phyloP scores from a whole-genome alignment of 352 stramenopile species.

The Globisporangium okanoganense region DNA sequence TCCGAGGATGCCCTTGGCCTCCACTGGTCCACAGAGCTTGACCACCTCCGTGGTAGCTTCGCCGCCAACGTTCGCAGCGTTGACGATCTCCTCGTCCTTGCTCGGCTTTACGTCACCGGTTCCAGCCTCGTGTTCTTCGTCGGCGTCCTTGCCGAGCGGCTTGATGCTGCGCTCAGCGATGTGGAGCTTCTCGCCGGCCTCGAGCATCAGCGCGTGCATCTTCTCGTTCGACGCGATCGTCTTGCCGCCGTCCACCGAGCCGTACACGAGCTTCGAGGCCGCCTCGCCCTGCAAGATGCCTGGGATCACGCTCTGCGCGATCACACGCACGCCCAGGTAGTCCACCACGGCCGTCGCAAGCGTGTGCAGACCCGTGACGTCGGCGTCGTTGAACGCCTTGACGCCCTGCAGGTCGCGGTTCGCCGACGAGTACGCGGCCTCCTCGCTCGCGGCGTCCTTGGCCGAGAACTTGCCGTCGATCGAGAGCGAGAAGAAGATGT shows the following conservation, averaged over 20 bases:
- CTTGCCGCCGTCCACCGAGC: conserved; percentile 90
- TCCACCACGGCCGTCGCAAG: conserved; percentile 94
- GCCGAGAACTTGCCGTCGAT: conserved; percentile 68
- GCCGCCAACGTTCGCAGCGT: conserved; percentile 23
- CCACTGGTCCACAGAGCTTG: conserved; percentile 88
- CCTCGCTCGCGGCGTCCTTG: conserved; percentile 70
- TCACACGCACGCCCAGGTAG: conserved; percentile 92
- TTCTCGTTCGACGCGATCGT: conserved; percentile 88
- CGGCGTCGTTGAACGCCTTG: conserved; percentile 89
- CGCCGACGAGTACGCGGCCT: conserved; percentile 79
- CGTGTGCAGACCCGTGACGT: conserved; percentile 90
- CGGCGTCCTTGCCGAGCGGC: conserved; percentile 65
- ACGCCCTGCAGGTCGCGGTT: conserved; percentile 90
- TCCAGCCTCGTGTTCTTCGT: conserved; percentile 35
- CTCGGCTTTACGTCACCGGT: not conserved
- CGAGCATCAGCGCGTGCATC: conserved; percentile 90
- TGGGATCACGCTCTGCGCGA: conserved; percentile 95
- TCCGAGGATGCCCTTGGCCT: conserved; percentile 96
- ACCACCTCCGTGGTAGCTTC: conserved; percentile 60
- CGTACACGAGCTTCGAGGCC: conserved; percentile 93
- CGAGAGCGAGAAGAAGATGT: conserved; percentile 96
- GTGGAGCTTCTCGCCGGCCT: conserved; percentile 82
- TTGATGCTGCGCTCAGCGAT: conserved; percentile 86
- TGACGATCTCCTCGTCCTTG: conserved; percentile 24
- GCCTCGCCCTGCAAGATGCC: conserved; percentile 95